These are phyloP conservation scores for Pterocarpus macrocarpus DNA, from an alignment of 306 rosid species.

Conservation along the genomic window DNA sequence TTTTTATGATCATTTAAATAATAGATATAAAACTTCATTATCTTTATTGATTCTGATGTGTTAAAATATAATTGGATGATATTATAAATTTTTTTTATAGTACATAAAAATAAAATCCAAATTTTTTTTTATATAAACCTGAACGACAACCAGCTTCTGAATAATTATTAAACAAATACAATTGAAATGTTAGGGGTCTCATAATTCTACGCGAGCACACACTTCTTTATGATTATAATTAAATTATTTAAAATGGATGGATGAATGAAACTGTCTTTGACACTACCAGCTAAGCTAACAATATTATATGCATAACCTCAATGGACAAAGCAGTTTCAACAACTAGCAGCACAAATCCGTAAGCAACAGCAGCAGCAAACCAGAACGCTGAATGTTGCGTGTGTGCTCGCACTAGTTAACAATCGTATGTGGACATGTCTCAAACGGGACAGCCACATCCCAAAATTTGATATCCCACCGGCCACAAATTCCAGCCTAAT, in stretches of 20 bases:
- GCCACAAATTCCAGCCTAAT: slow-evolving; percentile 44
- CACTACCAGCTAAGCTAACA: slow-evolving; percentile 53
- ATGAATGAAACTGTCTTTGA: slow-evolving; percentile 38
- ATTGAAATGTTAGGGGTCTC: slow-evolving; percentile 18
- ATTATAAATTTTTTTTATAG: too few species aligned
- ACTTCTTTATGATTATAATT: background rate
- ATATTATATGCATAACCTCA: slow-evolving; percentile 19
- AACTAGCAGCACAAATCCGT: slow-evolving; percentile 19
- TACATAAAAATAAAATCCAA: too few species aligned
- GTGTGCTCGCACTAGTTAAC: slow-evolving; percentile 8
- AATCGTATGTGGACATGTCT: slow-evolving; percentile 40
- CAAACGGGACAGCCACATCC: slow-evolving; percentile 45
- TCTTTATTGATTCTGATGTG: too few species aligned
- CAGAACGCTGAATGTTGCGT: slow-evolving; percentile 52
- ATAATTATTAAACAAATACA: slow-evolving; percentile 27
- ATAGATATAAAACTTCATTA: too few species aligned
- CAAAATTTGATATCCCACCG: slow-evolving; percentile 51
- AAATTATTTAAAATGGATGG: background rate
- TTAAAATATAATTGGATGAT: too few species aligned
- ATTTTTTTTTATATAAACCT: slow-evolving; percentile 2
- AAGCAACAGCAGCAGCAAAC: slow-evolving; percentile 56
- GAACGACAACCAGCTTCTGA: slow-evolving; percentile 32
- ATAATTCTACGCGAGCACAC: background rate
- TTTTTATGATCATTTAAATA: too few species aligned
- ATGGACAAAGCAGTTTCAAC: slow-evolving; percentile 56